Base-by-base conservation (phyloP, 768 basidiomycete species). In the Lactarius hengduanensis region DNA sequence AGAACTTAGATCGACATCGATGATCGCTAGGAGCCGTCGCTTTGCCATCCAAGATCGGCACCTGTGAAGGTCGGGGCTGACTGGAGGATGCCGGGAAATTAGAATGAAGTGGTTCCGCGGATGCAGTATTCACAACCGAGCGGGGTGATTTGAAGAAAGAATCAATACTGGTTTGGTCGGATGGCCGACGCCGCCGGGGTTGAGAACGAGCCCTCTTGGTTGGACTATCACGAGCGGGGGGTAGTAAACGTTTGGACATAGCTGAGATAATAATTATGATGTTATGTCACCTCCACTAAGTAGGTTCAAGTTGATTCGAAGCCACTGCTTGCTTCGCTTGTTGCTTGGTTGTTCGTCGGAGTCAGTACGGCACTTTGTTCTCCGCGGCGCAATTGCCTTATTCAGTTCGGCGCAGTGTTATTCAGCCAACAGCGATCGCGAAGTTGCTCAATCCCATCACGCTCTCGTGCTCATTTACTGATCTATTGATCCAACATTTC, bases 1-100 rank as follows among this genome's bases (percentile, higher is more conserved):
- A 61, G 75, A 74, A 53, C 72, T 59, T 43, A 72, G 68, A 70
- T 78, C 77, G n/a, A 78, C 73, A 68, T 77, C 75, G 70, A 76
- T 78, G 59, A 77, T 71, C 62, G 73, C 73, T 18, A n/a, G 59
- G 43, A 10, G 43, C 28, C 59, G 55, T 59, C 61, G 64, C 54
- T 26, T 43, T 56, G 66, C 50, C 26, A 53, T 50, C 15, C 47
- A 28, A 67, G 50, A 40, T 63, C 26, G 66, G 57, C 41, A 57
- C 6, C 11, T 59, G 61, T 47, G 40, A 8, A 30, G 56, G 61
- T 5, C 57, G 38, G 38, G 56, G 26, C 47, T 54, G 32, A 40
- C 40, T 54, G 38, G 57, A 0, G 6, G 61, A 59, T 59, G 57
- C 57, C 53, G 36, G 57, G 38, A 18, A 36, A 43, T 59, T 45